Percentiles rank a stretch among this genome's conserved stretches.
phyloP scores from a whole-genome alignment of 139 green algal species.

The Tetraselmis striata region DNA sequence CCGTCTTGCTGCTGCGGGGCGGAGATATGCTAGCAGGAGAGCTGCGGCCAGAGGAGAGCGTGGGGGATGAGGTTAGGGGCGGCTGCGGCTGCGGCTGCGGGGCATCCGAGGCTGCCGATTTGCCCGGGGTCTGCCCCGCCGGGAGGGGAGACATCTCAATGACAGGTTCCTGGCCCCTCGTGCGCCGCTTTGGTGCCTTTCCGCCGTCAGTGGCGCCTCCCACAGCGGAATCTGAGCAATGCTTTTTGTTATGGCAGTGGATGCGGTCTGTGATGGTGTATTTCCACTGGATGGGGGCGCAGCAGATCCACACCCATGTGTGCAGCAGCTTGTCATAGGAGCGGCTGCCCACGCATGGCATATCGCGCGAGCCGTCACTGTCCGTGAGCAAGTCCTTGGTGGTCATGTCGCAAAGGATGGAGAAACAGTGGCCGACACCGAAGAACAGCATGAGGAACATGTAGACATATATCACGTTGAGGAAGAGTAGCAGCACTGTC shows the following conservation, averaged over 20 bases:
- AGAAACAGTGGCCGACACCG: conserved; percentile 31
- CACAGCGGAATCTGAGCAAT: too few species aligned
- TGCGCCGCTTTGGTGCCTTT: too few species aligned
- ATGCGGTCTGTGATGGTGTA: not conserved
- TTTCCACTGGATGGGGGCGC: conserved; percentile 4
- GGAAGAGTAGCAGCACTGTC: conserved; percentile 37
- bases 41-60: too few species aligned
- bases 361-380: conserved; percentile 10
- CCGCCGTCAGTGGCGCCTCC: too few species aligned
- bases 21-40: too few species aligned
- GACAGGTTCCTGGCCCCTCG: too few species aligned
- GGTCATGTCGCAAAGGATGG: conserved; percentile 28
- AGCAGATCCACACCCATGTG: conserved; percentile 8
- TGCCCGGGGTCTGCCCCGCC: too few species aligned
- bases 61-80: too few species aligned
- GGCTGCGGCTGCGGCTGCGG: too few species aligned
- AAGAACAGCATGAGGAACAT: conserved; percentile 46
- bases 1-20: too few species aligned
- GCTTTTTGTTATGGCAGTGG: not conserved
- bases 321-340: conserved; percentile 16
- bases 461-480: conserved; percentile 38
- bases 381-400: conserved; percentile 29
- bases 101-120: too few species aligned
- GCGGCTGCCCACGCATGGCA: conserved; percentile 24
- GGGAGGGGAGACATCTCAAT: too few species aligned